Percentiles rank a stretch among this genome's conserved stretches.
These are phyloP conservation scores for Lepidium aucheri DNA, from an alignment of 345 rosid genomes.

Conservation along the genomic window DNA sequence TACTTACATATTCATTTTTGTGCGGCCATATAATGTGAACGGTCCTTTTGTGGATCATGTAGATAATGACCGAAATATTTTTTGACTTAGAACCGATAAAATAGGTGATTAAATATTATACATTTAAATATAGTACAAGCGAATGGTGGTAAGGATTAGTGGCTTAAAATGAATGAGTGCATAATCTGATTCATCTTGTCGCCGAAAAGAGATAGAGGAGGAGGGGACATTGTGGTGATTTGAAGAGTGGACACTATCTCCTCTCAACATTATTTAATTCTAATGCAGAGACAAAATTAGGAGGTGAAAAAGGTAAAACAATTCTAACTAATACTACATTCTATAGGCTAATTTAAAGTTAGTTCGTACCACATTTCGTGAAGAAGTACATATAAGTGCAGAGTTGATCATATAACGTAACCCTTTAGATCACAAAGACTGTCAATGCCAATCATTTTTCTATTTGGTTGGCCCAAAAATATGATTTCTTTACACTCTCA, in stretches of 20 bases:
- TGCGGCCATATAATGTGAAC: background rate
- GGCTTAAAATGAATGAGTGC: slow-evolving; percentile 16
- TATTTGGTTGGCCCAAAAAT: background rate
- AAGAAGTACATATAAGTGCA: slow-evolving; percentile 11
- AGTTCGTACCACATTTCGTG: slow-evolving; percentile 2
- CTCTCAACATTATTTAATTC: slow-evolving; percentile 1
- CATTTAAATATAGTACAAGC: background rate
- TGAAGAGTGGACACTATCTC: slow-evolving; percentile 30
- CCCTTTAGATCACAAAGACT: background rate
- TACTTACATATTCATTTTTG: background rate
- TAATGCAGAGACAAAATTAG: background rate
- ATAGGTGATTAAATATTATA: background rate
- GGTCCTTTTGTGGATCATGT: background rate
- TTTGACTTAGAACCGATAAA: background rate
- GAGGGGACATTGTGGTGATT: slow-evolving; percentile 14
- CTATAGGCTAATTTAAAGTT: background rate
- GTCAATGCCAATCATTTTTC: background rate
- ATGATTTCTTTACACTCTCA: background rate
- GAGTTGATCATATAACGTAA: background rate
- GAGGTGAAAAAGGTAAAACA: no score
- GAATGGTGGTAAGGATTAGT: slow-evolving; percentile 13
- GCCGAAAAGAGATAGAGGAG: slow-evolving; percentile 8
- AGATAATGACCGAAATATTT: background rate
- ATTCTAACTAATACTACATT: background rate
- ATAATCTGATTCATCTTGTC: slow-evolving; percentile 18